Percentiles rank a stretch among this genome's conserved stretches.
Conservation (phyloP, 495 filamentous ascomycete species). For the Schizothecium vesticola region DNA sequence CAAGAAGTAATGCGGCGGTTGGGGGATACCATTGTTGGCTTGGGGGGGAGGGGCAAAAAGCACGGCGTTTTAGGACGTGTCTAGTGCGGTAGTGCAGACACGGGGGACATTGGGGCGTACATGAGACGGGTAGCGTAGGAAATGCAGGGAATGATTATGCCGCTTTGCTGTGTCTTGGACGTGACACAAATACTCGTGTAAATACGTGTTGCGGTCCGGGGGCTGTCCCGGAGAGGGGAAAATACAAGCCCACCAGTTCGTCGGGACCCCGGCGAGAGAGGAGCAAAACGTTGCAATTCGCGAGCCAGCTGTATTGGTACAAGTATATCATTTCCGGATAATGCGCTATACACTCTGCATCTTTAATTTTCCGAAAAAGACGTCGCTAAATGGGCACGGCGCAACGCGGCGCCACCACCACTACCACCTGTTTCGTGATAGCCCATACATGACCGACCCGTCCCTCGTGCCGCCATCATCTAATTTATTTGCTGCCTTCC, state of each 20-base stretch:
- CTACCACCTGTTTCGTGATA: background rate
- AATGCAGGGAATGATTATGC: background rate
- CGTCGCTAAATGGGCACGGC: background rate
- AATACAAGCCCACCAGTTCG: too few species aligned
- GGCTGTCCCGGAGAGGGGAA: background rate
- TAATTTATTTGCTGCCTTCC: constrained; percentile 39
- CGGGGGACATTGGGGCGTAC: background rate
- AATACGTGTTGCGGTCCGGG: too few species aligned
- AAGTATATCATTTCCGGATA: background rate
- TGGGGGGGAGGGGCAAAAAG: background rate
- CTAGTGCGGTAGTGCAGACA: too few species aligned
- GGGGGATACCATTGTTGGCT: background rate
- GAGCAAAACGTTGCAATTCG: background rate
- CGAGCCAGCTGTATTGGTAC: background rate
- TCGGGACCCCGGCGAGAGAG: background rate
- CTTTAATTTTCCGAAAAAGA: background rate
- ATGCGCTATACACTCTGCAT: background rate
- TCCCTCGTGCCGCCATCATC: background rate
- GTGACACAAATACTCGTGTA: too few species aligned
- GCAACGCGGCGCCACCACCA: background rate
- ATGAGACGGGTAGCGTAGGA: background rate
- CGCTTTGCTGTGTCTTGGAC: background rate
- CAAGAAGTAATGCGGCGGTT: constrained; percentile 38
- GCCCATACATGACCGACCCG: background rate
- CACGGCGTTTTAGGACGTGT: background rate